Evolutionary conservation across 2,329 filamentous ascomycete species (phyloP).

Genomic region (Fusarium verrucosum): DNA sequence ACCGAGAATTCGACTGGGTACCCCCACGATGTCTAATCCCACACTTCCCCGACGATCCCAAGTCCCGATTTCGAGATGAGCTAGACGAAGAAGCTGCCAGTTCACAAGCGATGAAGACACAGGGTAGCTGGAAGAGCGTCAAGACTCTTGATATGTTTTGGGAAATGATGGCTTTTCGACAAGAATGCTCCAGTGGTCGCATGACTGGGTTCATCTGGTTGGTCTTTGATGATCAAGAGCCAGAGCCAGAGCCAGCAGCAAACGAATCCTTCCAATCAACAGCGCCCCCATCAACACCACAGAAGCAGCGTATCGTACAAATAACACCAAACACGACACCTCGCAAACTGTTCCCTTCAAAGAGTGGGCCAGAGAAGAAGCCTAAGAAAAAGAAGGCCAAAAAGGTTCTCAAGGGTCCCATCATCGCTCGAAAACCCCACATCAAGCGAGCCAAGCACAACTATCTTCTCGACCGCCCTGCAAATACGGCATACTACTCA

Average conservation of each 20-base stretch:
- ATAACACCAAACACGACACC: conserved; percentile 48
- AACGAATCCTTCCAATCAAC: conserved; percentile 41
- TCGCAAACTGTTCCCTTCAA: conserved; percentile 47
- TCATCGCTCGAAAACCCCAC: conserved; percentile 70
- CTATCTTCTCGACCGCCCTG: conserved; percentile 60
- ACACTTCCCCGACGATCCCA: conserved; percentile 93
- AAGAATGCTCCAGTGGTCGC: conserved; percentile 92
- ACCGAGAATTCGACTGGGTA: conserved; percentile 65
- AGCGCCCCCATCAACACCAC: conserved; percentile 47
- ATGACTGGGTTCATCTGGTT: conserved; percentile 96
- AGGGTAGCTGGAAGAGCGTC: conserved; percentile 83
- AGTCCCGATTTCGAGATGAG: conserved; percentile 87
- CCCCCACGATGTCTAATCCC: conserved; percentile 88
- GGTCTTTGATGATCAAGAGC: conserved; percentile 71
- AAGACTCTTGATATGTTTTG: conserved; percentile 90
- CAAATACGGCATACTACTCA: conserved; percentile 68
- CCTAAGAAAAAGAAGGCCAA: conserved; percentile 50
- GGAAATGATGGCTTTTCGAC: conserved; percentile 97
- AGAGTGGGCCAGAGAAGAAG: conserved; percentile 16
- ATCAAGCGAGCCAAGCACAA: conserved; percentile 68
- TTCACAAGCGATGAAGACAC: conserved; percentile 61
- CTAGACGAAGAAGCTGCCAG: conserved; percentile 83
- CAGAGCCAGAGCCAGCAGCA: conserved; percentile 15
- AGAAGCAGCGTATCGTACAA: conserved; percentile 39
- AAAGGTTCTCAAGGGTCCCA: conserved; percentile 64